Evolutionary conservation across 495 filamentous ascomycete species (phyloP), one percentile per base, ranked within the genome.

Genomic region (Hypomontagnella submonticulosa): DNA sequence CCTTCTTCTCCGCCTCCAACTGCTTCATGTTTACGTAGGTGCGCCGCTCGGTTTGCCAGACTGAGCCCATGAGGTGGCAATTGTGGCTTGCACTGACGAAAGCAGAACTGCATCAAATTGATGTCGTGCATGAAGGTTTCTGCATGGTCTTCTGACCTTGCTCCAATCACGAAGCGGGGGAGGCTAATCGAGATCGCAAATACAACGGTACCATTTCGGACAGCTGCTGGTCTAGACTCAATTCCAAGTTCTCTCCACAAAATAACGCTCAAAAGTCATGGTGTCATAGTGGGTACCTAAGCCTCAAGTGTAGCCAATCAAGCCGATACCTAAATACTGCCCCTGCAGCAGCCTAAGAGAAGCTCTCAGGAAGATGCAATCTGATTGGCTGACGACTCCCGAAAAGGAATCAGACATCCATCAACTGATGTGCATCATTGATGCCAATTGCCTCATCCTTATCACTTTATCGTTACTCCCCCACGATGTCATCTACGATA

Each of bases 211-310:
- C 23, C 23, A 15, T 11, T 43, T 44, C 41, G 41, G 41, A 20
- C 16, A 27, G 20, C 20, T n/a, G n/a, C n/a, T n/a, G 15, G 48
- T 67, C 57, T 67, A 57, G 63, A 57, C 51, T 53, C 13, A n/a
- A 32, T 8, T n/a, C n/a, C n/a, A n/a, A n/a, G n/a, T n/a, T 8
- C 27, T 37, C 59, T 56, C 65, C 65, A 68, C 33, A 63, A 63
- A 50, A 59, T 56, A 56, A 40, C 30, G 30, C 43, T 42, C 42
- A 51, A 60, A 68, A 68, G 65, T 68, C 65, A 68, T 68, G 65
- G 4, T 68, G 65, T 68, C 65, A 68, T 68, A 50, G 49, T 52
- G 65, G 59, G 27, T 46, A 44, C n/a, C 10, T n/a, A 10, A 8
- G 33, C 16, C 10, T 6, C 19, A 18, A 12, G 11, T 15, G 5